Evolutionary conservation across 495 filamentous ascomycete species (phyloP).

Genomic region (Astrothelium subdiscretum): DNA sequence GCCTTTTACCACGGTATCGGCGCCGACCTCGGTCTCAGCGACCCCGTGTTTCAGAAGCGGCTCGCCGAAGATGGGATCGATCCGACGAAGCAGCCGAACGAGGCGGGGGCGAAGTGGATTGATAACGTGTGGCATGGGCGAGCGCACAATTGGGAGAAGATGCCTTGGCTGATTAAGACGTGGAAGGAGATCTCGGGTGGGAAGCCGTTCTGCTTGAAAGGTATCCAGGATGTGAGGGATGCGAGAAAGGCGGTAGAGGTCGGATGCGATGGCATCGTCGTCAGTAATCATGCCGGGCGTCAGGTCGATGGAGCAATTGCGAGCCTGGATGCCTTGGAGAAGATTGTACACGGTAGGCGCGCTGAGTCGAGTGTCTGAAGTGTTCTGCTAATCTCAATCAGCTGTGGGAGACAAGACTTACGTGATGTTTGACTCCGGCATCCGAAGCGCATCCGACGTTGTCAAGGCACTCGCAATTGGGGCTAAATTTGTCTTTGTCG

Average conservation of each 20-base stretch:
- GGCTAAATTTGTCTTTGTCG: slow-evolving; percentile 53
- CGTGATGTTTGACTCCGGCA: slow-evolving; percentile 53
- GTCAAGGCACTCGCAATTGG: slow-evolving; percentile 54
- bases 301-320: slow-evolving; percentile 54
- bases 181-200: slow-evolving; percentile 35
- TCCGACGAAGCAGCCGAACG: slow-evolving; percentile 36
- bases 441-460: slow-evolving; percentile 45
- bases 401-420: slow-evolving; percentile 39
- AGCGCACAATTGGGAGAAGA: slow-evolving; percentile 47
- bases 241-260: slow-evolving; percentile 42
- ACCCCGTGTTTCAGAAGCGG: slow-evolving; percentile 46
- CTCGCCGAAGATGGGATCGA: slow-evolving; percentile 42
- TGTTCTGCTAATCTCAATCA: background rate
- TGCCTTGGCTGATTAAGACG: slow-evolving; percentile 36
- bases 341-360: slow-evolving; percentile 42
- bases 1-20: slow-evolving; percentile 50
- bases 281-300: slow-evolving; percentile 51
- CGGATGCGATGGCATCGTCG: slow-evolving; percentile 45
- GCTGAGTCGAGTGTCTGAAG: background rate
- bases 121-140: slow-evolving; percentile 55
- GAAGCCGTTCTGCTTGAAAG: slow-evolving; percentile 46
- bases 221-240: slow-evolving; percentile 43
- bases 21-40: slow-evolving; percentile 44
- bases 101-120: slow-evolving; percentile 48
- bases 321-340: slow-evolving; percentile 50